phyloP scores from a whole-genome alignment of 768 basidiomycete genomes.

The Paxillus rubicundulus region DNA sequence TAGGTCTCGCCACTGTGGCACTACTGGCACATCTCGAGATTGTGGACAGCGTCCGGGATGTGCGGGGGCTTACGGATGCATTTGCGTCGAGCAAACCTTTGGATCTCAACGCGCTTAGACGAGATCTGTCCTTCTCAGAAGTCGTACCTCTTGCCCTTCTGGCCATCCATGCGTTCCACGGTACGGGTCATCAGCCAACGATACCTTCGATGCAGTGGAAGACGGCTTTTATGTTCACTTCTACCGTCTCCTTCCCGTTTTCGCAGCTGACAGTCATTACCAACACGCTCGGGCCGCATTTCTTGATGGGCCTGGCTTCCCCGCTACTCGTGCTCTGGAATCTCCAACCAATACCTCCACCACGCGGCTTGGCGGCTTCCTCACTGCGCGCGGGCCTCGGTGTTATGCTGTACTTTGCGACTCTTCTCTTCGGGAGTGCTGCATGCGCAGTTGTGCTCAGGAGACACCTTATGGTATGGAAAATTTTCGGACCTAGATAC shows the following conservation, averaged over 20 bases:
- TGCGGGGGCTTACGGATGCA: conserved; percentile 47
- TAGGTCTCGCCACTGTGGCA: conserved; percentile 62
- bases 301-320: conserved; percentile 62
- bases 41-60: conserved; percentile 78
- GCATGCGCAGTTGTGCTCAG: conserved; percentile 71
- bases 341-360: conserved; percentile 52
- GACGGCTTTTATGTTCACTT: conserved; percentile 78
- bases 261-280: conserved; percentile 70
- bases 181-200: conserved; percentile 90
- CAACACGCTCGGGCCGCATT: conserved; percentile 75
- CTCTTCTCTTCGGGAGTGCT: conserved; percentile 66
- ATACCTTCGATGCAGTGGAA: conserved; percentile 96
- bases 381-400: conserved; percentile 56
- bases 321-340: conserved; percentile 86
- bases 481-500: conserved; percentile 95
- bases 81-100: conserved; percentile 46
- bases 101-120: conserved; percentile 28
- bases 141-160: conserved; percentile 73
- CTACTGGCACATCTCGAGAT: conserved; percentile 78
- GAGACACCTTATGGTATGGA: conserved; percentile 97
- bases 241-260: conserved; percentile 65
- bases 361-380: conserved; percentile 32
- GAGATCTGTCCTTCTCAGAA: conserved; percentile 59
- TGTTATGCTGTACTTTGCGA: conserved; percentile 66
- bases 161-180: conserved; percentile 74